Base-by-base conservation (phyloP, 106 monocot genomes). In the Narthecium ossifragum region DNA sequence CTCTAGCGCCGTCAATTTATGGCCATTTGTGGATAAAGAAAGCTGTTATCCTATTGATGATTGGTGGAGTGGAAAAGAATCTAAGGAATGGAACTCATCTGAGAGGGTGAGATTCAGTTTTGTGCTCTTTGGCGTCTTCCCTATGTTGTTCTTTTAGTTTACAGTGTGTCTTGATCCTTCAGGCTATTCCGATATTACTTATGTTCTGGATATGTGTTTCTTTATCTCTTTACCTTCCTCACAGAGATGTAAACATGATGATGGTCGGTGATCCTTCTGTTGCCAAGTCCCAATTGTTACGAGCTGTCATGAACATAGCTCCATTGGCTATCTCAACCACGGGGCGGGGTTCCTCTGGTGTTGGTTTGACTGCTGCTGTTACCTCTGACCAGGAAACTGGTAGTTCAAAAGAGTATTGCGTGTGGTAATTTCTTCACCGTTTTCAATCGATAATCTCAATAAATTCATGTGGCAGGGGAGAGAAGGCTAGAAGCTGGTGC, bases 251-350 rank as follows among this genome's bases (percentile, higher is more conserved):
- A 84, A 98, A 98, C 50, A 98, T 98, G 98, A 98, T 98, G 98
- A 98, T 98, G 98, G 98, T 98, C 73, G 98, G 98, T 49, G 91
- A 98, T 68, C 98, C 98, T 66, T 98, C 98, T 26, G 98, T 98
- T 66, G 98, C 98, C 29, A 98, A 98, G 57, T 98, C 98, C 21
- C 98, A 98, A 63, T 73, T 98, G 7, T 66, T 98, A 59, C 72
- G 98, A 68, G 98, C 87, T 31, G 76, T 91, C 36, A 98, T 98
- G 87, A 98, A 91, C 53, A 91, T 98, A 63, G 78, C 91, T 15
- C 98, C 98, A n/a, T 68, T 98, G 59, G 84, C 98, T 46, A 98
- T 98, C 36, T 98, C 90, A 70, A 98, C 98, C 8, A 98, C 98
- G 28, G 98, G 98, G 6, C 75, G 98, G 21, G 98, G 98, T 67